Evolutionary conservation across 108 stramenopile genomes (phyloP), one percentile per base, ranked within the genome.

Genomic region (Halocafeteria seosinensis): DNA sequence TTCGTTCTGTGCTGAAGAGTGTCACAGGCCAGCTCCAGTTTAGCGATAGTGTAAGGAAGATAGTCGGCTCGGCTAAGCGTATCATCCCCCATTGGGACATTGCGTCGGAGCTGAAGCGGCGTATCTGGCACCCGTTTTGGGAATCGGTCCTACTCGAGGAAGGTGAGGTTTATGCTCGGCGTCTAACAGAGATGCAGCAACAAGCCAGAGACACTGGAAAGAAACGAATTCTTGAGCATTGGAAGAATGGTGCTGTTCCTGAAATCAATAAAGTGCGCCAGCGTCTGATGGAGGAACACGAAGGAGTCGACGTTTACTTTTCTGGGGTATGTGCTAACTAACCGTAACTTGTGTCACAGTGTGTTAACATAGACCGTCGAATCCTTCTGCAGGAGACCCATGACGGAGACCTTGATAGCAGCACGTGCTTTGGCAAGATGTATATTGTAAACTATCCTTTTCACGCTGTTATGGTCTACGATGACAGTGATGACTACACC

Each of bases 111-210:
- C 6, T 53, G 52, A 3, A 9, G 3, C 3, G 31, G 29, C 52
- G 52, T 30, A 53, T 53, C 52, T 53, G 52, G 52, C 52, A 9
- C 52, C 52, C 52, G 29, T 53, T 53, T 9, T 53, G 52, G 52
- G 29, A 6, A 30, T 3, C 52, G 29, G 8, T 53, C 6, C 3
- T 53, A 27, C 28, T 53, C 6, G 42, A 47, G 17, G 42, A 47
- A 47, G 42, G n/a, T n/a, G 42, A 47, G 42, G 42, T n/a, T n/a
- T 17, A 21, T n/a, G 42, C 42, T 17, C 42, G n/a, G 42, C 42
- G 42, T n/a, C 42, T 47, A 17, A n/a, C n/a, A n/a, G 42, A 53
- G 6, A 27, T 47, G 42, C 42, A 47, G 42, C 17, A 17, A 17
- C 17, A 21, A 17, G n/a, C 42, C 42, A n/a, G 17, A 21, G 42